These are phyloP conservation scores for Nicotiana noctiflora DNA, from an alignment of 257 asterid species.

Conservation along the genomic window DNA sequence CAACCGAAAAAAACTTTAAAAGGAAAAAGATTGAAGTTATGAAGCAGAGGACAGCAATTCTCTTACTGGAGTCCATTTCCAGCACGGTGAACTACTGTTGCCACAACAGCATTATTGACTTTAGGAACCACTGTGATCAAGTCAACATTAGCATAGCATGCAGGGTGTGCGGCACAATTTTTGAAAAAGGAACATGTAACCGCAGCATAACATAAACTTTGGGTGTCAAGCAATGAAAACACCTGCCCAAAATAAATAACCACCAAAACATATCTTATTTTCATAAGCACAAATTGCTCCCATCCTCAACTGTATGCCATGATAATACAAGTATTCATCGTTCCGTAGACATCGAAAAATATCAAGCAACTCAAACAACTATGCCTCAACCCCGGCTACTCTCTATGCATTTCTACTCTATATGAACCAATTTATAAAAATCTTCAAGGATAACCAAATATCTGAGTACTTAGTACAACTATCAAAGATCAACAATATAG, in stretches of 20 bases:
- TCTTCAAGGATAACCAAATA: not conserved
- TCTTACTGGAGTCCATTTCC: slow-evolving; percentile 61
- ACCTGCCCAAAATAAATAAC: slow-evolving; percentile 39
- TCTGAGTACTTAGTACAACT: not conserved
- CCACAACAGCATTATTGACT: slow-evolving; percentile 63
- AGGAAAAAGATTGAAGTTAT: not conserved
- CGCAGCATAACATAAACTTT: slow-evolving; percentile 68
- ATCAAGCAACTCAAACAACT: not conserved
- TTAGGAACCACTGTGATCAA: slow-evolving; percentile 50
- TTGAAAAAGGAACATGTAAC: slow-evolving; percentile 68
- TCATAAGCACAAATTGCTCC: not conserved
- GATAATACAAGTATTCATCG: not conserved
- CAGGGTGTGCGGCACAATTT: slow-evolving; percentile 75
- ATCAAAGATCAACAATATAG: not conserved
- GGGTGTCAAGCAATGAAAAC: slow-evolving; percentile 67
- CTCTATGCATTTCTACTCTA: not conserved
- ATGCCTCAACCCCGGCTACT: not conserved
- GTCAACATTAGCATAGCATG: slow-evolving; percentile 69
- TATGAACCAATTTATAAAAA: not conserved
- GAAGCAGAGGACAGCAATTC: not conserved
- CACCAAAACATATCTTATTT: not conserved
- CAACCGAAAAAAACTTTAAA: not conserved
- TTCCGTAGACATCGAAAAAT: not conserved
- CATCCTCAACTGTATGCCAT: not conserved
- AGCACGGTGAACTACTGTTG: slow-evolving; percentile 77